Percentiles rank a stretch among this genome's conserved stretches.
Evolutionary conservation across 257 asterid species (phyloP).

Genomic region (Fraxinus excelsior): DNA sequence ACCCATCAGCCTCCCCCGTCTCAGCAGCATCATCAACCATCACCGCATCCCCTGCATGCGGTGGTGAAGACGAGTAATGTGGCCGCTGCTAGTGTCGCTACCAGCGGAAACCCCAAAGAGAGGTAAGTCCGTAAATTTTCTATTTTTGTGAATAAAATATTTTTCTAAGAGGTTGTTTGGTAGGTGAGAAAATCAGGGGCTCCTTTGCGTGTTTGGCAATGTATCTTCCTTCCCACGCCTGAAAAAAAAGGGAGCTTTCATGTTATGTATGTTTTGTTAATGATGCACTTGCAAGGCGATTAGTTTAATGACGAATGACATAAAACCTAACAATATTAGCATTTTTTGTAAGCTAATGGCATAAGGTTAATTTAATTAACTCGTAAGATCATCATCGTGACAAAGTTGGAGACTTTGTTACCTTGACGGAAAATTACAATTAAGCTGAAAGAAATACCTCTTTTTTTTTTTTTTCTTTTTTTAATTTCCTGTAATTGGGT

Average conservation of each 20-base stretch:
- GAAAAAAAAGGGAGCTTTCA: conserved; percentile 15
- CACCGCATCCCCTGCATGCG: conserved; percentile 33
- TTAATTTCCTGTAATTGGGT: background rate
- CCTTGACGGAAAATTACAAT: background rate
- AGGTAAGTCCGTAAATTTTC: conserved; percentile 38
- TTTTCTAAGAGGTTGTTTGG: conserved; percentile 13
- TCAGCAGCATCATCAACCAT: conserved; percentile 20
- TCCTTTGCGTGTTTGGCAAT: conserved; percentile 17
- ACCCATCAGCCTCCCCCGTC: conserved; percentile 24
- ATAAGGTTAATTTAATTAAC: background rate
- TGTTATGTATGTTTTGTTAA: background rate
- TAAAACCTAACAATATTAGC: background rate
- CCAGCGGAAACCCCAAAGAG: conserved; percentile 41
- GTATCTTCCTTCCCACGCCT: conserved; percentile 17
- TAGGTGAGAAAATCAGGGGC: conserved; percentile 31
- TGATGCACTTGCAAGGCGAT: conserved; percentile 9
- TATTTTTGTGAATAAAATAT: background rate
- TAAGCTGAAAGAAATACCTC: background rate
- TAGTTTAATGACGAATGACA: background rate
- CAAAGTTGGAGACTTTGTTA: background rate
- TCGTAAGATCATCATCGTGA: background rate
- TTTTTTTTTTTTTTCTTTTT: no score
- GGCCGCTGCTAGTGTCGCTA: conserved; percentile 33
- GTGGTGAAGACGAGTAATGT: conserved; percentile 21
- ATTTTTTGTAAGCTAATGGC: background rate